Percentiles rank a stretch among this genome's conserved stretches.
phyloP scores from a whole-genome alignment of 176 grass and related monocot genomes.

The Otatea glauca region DNA sequence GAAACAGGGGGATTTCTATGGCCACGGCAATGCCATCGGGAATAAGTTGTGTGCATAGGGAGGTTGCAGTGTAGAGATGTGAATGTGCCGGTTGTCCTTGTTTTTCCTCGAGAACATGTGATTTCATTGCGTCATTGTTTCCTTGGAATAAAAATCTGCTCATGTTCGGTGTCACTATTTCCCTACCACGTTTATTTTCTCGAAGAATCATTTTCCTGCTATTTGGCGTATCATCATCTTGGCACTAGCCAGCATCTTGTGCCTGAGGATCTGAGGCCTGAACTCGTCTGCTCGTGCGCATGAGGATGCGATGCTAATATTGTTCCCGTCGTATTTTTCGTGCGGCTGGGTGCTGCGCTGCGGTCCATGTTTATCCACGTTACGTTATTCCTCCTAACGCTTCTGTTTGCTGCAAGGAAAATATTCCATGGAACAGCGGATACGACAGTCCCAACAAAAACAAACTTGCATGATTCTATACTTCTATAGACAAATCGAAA shows the following conservation, averaged over 20 bases:
- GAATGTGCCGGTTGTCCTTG: conserved; percentile 26
- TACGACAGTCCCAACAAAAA: neutral
- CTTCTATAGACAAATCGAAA: neutral
- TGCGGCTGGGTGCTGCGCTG: neutral
- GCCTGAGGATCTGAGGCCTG: neutral
- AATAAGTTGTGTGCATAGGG: conserved; percentile 54
- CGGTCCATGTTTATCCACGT: neutral
- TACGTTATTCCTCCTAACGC: neutral
- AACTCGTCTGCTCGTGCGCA: neutral
- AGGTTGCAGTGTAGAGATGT: conserved; percentile 39
- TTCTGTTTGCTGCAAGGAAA: neutral
- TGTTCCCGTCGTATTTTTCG: neutral
- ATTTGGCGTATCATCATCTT: neutral
- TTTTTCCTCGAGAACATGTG: conserved; percentile 45
- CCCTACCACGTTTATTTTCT: neutral
- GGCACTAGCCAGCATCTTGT: neutral
- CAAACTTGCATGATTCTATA: neutral
- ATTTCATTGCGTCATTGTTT: conserved; percentile 42
- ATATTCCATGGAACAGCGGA: neutral
- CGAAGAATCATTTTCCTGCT: neutral
- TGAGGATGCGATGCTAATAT: neutral
- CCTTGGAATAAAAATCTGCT: conserved; percentile 30
- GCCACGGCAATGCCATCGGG: conserved; percentile 46
- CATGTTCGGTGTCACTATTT: neutral
- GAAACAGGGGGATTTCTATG: conserved; percentile 39